These are phyloP conservation scores for Mortierella sp. DNA, from an alignment of 371 early-diverging fungal genomes.

Conservation along the genomic window DNA sequence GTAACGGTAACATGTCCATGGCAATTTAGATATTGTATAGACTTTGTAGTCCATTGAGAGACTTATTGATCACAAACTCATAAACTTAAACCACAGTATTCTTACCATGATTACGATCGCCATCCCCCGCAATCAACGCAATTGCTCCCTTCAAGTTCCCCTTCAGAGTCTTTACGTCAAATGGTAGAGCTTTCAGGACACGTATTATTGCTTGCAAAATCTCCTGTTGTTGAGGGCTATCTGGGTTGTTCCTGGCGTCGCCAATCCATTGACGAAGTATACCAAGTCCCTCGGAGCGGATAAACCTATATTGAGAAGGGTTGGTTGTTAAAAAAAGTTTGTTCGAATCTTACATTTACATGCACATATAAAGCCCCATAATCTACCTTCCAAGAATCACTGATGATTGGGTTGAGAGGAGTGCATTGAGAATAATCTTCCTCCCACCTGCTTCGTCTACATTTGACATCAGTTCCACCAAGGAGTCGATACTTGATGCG, in stretches of 20 bases:
- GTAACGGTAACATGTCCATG: not conserved
- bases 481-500: not conserved
- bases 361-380: too few species aligned
- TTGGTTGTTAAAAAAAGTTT: not conserved
- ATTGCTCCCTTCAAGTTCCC: slow-evolving; percentile 5
- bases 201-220: slow-evolving; percentile 7
- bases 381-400: slow-evolving; percentile 17
- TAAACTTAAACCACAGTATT: not conserved
- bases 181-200: slow-evolving; percentile 16
- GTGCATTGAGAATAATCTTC: slow-evolving; percentile 27
- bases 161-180: slow-evolving; percentile 6
- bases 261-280: slow-evolving; percentile 13
- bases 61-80: not conserved
- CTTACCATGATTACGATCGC: slow-evolving; percentile 10
- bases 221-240: slow-evolving; percentile 5
- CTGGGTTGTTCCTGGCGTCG: slow-evolving; percentile 9
- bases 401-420: slow-evolving; percentile 17
- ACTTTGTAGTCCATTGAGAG: not conserved
- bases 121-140: slow-evolving; percentile 6
- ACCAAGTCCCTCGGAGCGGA: slow-evolving; percentile 12
- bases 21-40: not conserved
- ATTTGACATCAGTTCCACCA: slow-evolving; percentile 21
- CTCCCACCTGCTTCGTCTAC: slow-evolving; percentile 6
- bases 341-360: not conserved
- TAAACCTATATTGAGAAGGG: slow-evolving; percentile 12